Conservation (phyloP, 192 early-diverging fungal species). For the Rhizoclosmatium globosum region DNA sequence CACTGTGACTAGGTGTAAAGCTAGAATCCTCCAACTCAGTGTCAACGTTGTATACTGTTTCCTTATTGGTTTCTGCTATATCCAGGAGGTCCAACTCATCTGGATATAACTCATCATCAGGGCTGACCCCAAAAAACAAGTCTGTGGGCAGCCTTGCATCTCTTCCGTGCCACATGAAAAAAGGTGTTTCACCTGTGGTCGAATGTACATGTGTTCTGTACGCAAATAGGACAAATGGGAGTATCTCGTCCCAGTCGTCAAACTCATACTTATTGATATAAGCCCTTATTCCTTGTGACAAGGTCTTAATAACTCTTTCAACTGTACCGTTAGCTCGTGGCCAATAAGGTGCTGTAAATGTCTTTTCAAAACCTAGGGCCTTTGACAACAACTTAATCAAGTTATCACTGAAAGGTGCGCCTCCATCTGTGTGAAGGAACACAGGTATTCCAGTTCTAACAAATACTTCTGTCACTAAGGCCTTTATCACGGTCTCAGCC, state of each 20-base stretch:
- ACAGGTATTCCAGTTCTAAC: neutral
- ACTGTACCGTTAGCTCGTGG: neutral
- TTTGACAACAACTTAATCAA: neutral
- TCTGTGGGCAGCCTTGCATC: neutral
- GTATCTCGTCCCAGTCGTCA: neutral
- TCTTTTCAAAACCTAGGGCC: neutral
- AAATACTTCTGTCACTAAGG: neutral
- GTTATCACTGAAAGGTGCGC: neutral
- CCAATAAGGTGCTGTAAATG: constrained; percentile 1
- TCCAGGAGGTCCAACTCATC: too few relatives aligned
- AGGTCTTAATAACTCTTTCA: neutral
- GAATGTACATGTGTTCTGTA: neutral
- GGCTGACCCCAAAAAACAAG: neutral
- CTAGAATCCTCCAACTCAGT: too few relatives aligned
- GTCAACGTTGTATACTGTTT: too few relatives aligned
- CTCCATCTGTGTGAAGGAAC: neutral
- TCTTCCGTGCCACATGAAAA: neutral
- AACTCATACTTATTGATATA: neutral
- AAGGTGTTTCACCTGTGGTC: neutral
- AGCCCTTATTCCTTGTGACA: neutral
- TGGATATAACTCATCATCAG: neutral
- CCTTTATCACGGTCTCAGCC: neutral
- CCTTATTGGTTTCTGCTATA: too few relatives aligned
- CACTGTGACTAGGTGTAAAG: too few relatives aligned
- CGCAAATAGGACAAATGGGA: neutral